Evolutionary conservation across 1,139 yeast species (phyloP), one percentile per base, ranked within the genome.

Genomic region (Pneumocystis murina): DNA sequence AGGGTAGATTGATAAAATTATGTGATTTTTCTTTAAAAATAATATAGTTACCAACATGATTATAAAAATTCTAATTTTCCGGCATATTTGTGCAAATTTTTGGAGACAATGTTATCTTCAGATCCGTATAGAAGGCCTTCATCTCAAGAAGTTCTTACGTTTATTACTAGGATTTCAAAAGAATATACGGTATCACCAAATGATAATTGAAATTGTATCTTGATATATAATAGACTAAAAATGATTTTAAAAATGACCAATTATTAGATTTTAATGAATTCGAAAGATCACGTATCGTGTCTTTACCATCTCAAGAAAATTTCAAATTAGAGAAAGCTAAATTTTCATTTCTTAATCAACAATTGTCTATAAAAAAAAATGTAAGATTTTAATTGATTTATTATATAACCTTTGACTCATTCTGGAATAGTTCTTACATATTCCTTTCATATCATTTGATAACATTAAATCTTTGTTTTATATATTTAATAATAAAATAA

Each of bases 1-100:
- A 2, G 77, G 76, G 1, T 72, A 78, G 20, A 20, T 48, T 10
- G 12, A 5, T n/a, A 24, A 48, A 24, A 48, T 48, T 48, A n/a
- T 24, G 10, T 8, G 24, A 48, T 24, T 48, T 10, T 48, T 41
- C 20, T 43, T 24, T 48, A 6, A 24, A 48, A 48, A 20, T 24
- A 48, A 48, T 24, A 17, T 24, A 48, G 55, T 24, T 48, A 48
- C 7, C 55, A 24, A 24, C 33, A 48, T 48, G 16, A 48, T 20
- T 24, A 10, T 48, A 24, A 48, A 48, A 48, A 20, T 4, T 24
- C 55, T 24, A 48, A 24, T 24, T 5, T 12, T 3, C 55, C 55
- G 4, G 55, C 17, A 24, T 5, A 48, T 48, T 48, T 48, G 24
- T 48, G 7, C n/a, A 48, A 8, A 12, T 48, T 48, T 48, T 12